Base-by-base conservation (phyloP, 768 basidiomycete species). In the Termitomyces sp. region DNA sequence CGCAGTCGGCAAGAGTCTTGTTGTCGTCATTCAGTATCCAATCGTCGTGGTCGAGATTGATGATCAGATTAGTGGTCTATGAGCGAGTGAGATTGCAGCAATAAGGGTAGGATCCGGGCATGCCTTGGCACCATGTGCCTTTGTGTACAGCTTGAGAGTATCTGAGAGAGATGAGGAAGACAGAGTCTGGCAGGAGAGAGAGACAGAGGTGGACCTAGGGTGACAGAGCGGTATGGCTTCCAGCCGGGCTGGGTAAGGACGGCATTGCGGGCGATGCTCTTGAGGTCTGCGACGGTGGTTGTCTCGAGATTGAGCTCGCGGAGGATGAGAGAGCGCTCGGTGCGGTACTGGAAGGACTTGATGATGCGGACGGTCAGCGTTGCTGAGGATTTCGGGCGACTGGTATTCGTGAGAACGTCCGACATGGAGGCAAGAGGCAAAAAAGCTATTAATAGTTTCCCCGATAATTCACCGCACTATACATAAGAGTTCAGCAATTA, bases 11-110 rank as follows among this genome's bases (percentile, higher is more conserved):
- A n/a, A 99, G 80, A 0, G 77, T 79, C 68, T 82, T 84, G 8
- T 71, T 70, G 44, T 89, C 88, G 64, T 94, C 86, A 51, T 84
- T 76, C 16, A 95, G 75, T 63, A 98, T 92, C 92, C 94, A 96
- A 9, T 94, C 91, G 60, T 98, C 96, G 68, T 96, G 85, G 69
- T 97, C 94, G 60, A 98, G 83, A 74, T 99, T 99, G 71, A 99
- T 98, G 74, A 99, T 98, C 33, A 99, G 81, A 76, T 99, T 98
- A 36, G 91, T 91, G 1, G 96, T 96, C 96, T 98, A 68, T 16
- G 54, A 60, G 40, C 32, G 7, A 3, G 33, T 61, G 40, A 42
- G 48, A 35, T 40, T 61, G 38, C 6, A 50, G 48, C 58, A 57
- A 44, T 38, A 24, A 35, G 38, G 15, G 40, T 40, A 50, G 39